A percentile compares a stretch with the other conserved stretches of the same genome.
Conservation (phyloP, 2,329 filamentous ascomycete genomes). For the Ophiocordyceps camponoti-rufipedis region DNA sequence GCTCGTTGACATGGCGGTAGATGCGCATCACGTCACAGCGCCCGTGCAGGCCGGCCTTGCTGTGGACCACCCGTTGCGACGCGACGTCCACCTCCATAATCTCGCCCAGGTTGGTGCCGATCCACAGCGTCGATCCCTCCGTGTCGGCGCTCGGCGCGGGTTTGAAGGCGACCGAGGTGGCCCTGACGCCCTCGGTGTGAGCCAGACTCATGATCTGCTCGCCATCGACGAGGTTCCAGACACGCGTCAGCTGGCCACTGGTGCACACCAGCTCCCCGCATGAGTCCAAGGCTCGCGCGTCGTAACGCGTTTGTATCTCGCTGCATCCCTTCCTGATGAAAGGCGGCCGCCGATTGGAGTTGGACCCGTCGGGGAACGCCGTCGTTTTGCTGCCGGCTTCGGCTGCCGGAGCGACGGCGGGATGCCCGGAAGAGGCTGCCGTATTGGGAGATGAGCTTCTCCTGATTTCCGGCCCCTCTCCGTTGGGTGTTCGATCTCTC, state of each 20-base stretch:
- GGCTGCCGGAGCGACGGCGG: slow-evolving; percentile 1
- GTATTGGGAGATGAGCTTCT: not conserved
- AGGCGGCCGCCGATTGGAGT: slow-evolving; percentile 70
- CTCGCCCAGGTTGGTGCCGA: slow-evolving; percentile 78
- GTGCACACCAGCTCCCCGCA: slow-evolving; percentile 80
- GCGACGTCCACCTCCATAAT: slow-evolving; percentile 74
- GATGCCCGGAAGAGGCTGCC: not conserved
- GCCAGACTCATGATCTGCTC: slow-evolving; percentile 64
- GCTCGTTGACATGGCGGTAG: slow-evolving; percentile 66
- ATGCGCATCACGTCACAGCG: slow-evolving; percentile 70
- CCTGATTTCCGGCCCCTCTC: slow-evolving; percentile 6
- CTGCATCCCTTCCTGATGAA: slow-evolving; percentile 51
- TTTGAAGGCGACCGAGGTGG: slow-evolving; percentile 70
- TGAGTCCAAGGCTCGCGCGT: slow-evolving; percentile 70
- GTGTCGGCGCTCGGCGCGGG: slow-evolving; percentile 59
- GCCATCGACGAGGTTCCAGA: slow-evolving; percentile 73
- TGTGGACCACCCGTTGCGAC: slow-evolving; percentile 50
- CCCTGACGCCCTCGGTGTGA: slow-evolving; percentile 72
- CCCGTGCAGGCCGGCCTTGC: slow-evolving; percentile 54
- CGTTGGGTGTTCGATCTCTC: slow-evolving; percentile 16
- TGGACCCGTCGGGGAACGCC: slow-evolving; percentile 69
- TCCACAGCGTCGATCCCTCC: slow-evolving; percentile 71
- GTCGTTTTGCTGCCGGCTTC: slow-evolving; percentile 25
- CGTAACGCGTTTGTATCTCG: slow-evolving; percentile 71
- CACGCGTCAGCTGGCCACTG: slow-evolving; percentile 68